phyloP scores from a whole-genome alignment of 2,329 filamentous ascomycete species.

The Talaromyces sp. region DNA sequence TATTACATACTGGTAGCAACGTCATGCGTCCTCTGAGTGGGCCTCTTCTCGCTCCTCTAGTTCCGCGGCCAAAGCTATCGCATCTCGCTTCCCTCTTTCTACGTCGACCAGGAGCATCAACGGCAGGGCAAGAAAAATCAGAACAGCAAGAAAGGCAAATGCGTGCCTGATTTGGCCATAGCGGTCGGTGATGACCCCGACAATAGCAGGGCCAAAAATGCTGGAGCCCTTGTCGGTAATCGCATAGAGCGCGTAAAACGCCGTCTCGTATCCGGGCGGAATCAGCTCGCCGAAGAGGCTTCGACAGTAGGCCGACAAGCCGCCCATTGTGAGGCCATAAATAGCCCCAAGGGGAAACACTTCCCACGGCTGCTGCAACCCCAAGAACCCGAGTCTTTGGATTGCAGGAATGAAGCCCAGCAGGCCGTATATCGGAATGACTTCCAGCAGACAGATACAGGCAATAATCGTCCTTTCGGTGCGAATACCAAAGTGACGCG shows the following conservation, averaged over 20 bases:
- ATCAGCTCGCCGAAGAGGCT: conserved; percentile 91
- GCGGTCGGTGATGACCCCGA: conserved; percentile 84
- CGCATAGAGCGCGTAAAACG: conserved; percentile 93
- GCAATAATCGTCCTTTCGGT: conserved; percentile 86
- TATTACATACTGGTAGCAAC: background rate
- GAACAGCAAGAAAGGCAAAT: conserved; percentile 82
- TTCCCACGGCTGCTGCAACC: conserved; percentile 91
- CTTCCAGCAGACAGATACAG: conserved; percentile 86
- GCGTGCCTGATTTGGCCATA: conserved; percentile 77
- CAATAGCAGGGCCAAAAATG: conserved; percentile 89
- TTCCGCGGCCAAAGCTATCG: conserved; percentile 57
- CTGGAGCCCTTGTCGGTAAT: conserved; percentile 97
- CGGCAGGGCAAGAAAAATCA: conserved; percentile 81
- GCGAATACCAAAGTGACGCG: conserved; percentile 62
- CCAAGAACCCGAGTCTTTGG: conserved; percentile 67
- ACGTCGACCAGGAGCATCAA: conserved; percentile 83
- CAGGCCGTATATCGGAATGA: conserved; percentile 88
- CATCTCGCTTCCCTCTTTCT: conserved; percentile 69
- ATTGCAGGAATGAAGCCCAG: conserved; percentile 82
- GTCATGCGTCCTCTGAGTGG: background rate
- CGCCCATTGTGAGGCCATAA: conserved; percentile 92
- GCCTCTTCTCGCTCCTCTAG: conserved; percentile 27
- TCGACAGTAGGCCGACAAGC: conserved; percentile 84
- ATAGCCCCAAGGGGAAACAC: conserved; percentile 91
- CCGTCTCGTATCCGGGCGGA: conserved; percentile 87